phyloP scores from a whole-genome alignment of 345 rosid genomes.

The Populus davidiana region DNA sequence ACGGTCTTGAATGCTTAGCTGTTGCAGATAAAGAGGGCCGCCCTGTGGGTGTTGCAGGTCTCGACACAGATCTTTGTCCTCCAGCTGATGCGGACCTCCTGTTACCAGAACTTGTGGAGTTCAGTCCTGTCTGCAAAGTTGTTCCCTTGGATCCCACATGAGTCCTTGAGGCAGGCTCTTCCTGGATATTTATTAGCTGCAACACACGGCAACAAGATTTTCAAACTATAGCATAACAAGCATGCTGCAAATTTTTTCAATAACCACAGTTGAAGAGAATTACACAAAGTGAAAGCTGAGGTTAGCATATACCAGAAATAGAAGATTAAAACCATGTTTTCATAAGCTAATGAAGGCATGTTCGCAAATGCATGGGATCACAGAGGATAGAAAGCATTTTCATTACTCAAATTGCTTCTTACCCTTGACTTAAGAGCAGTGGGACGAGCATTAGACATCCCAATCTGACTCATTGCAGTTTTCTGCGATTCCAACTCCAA shows the following conservation, averaged over 20 bases:
- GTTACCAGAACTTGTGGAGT: slow-evolving; percentile 12
- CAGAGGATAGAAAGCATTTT: not conserved
- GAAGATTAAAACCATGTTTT: not conserved
- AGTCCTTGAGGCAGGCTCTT: slow-evolving; percentile 20
- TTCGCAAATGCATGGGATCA: not conserved
- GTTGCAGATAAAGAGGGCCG: slow-evolving; percentile 16
- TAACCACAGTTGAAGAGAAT: not conserved
- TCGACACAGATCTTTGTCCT: slow-evolving; percentile 7
- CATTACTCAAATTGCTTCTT: slow-evolving; percentile 12
- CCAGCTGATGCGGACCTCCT: slow-evolving; percentile 23
- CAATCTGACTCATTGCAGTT: slow-evolving; percentile 8
- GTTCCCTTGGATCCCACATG: slow-evolving; percentile 10
- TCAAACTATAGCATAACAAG: slow-evolving; percentile 18
- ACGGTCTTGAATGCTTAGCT: slow-evolving; percentile 18
- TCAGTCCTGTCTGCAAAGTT: not conserved
- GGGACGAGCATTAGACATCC: slow-evolving; percentile 21
- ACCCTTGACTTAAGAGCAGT: slow-evolving; percentile 31
- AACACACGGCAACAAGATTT: slow-evolving; percentile 20
- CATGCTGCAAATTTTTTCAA: slow-evolving; percentile 3
- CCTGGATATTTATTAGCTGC: slow-evolving; percentile 28
- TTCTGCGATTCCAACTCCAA: slow-evolving; percentile 25
- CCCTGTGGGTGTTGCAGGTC: slow-evolving; percentile 31
- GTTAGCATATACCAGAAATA: not conserved
- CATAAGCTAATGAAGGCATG: not conserved
- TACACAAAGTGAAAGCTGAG: not conserved